These are phyloP conservation scores for Scopulariopsis brevicaulis DNA, from an alignment of 2,329 filamentous ascomycete species.

Conservation along the genomic window DNA sequence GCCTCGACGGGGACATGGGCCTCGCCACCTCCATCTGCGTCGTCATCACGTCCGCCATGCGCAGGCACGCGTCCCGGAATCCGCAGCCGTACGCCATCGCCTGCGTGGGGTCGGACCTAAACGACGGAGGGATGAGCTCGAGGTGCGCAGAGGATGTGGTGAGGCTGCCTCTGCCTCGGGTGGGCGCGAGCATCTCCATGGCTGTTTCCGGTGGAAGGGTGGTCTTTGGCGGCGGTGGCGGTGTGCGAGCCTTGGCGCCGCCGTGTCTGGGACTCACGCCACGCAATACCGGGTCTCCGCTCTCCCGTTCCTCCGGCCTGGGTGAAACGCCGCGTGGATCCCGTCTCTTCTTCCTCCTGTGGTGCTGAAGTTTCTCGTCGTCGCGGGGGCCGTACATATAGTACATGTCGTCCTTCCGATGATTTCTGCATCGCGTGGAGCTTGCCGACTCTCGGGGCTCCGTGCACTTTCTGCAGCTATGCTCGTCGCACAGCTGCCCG, in stretches of 20 bases:
- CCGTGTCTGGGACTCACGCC: neutral
- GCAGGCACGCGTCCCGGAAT: neutral
- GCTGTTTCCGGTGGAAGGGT: neutral
- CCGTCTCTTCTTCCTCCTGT: neutral
- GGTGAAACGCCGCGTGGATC: neutral
- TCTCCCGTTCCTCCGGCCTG: neutral
- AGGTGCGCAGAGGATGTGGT: neutral
- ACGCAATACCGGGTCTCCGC: neutral
- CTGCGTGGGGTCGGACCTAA: neutral
- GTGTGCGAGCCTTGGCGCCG: neutral
- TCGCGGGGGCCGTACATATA: neutral
- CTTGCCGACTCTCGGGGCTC: neutral
- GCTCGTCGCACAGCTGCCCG: neutral
- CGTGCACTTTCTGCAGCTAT: neutral
- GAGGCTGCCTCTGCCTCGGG: neutral
- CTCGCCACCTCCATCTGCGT: neutral
- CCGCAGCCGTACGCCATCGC: neutral
- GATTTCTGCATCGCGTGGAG: neutral
- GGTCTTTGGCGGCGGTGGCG: neutral
- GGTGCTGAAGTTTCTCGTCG: neutral
- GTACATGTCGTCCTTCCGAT: neutral
- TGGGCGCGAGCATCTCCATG: neutral
- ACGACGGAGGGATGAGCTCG: neutral
- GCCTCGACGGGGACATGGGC: constrained; percentile 1
- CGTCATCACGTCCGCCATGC: neutral